Percentiles rank a stretch among this genome's conserved stretches.
These are phyloP conservation scores for Meira miltonrushii DNA, from an alignment of 1,284 basidiomycete species.

Conservation along the genomic window DNA sequence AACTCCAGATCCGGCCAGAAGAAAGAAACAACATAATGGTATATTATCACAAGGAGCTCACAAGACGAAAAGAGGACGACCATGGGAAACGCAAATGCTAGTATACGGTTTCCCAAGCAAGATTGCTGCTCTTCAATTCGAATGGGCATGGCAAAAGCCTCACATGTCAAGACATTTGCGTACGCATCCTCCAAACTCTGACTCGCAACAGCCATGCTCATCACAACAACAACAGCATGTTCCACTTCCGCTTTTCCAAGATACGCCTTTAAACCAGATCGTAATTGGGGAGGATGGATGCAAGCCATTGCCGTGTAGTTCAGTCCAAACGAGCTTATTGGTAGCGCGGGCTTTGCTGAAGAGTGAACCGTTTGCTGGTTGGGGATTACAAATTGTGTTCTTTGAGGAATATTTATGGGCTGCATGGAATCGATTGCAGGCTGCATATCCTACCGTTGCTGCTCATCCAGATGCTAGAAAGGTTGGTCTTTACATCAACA, in stretches of 20 bases:
- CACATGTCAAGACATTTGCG: conserved; percentile 56
- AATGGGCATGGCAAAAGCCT: conserved; percentile 86
- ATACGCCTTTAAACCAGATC: background rate
- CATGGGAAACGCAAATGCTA: conserved; percentile 86
- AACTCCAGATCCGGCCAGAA: conserved; percentile 71
- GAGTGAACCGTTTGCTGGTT: conserved; percentile 45
- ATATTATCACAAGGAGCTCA: conserved; percentile 69
- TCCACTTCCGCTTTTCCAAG: conserved; percentile 7
- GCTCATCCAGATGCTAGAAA: background rate
- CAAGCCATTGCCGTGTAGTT: background rate
- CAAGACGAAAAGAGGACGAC: conserved; percentile 67
- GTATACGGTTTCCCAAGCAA: conserved; percentile 82
- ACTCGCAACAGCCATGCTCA: background rate
- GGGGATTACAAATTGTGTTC: conserved; percentile 43
- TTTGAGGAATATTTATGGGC: conserved; percentile 42
- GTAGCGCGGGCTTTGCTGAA: conserved; percentile 43
- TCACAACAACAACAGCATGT: conserved; percentile 3
- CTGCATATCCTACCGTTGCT: background rate
- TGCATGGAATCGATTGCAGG: conserved; percentile 24
- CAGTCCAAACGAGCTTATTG: conserved; percentile 37
- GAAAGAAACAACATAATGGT: conserved; percentile 81
- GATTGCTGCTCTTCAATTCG: conserved; percentile 72
- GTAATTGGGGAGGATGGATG: conserved; percentile 7
- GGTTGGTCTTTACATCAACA: background rate
- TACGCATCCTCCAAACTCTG: background rate